Conservation (phyloP, 2,329 filamentous ascomycete species). For the Thyridium curvatum region DNA sequence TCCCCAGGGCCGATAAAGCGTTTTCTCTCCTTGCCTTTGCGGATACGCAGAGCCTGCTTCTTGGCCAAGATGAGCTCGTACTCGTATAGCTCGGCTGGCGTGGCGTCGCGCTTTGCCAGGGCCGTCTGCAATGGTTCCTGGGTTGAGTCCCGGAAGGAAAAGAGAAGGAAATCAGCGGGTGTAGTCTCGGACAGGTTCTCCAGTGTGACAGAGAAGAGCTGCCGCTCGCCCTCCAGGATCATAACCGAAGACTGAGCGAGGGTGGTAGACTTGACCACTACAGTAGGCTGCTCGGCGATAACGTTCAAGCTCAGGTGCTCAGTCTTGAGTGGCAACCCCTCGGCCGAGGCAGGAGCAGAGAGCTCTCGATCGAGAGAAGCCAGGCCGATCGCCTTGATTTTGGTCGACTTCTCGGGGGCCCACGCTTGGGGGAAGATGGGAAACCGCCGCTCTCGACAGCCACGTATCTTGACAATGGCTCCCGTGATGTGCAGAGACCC, state of each 20-base stretch:
- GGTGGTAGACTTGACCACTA: constrained; percentile 69
- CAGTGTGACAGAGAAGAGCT: constrained; percentile 70
- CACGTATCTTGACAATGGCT: constrained; percentile 71
- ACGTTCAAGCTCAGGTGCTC: constrained; percentile 61
- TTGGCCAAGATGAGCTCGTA: constrained; percentile 73
- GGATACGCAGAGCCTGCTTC: constrained; percentile 60
- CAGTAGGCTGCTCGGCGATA: constrained; percentile 70
- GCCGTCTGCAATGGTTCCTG: constrained; percentile 70
- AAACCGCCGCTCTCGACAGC: constrained; percentile 78
- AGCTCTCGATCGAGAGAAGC: constrained; percentile 45
- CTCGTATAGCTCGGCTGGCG: constrained; percentile 76
- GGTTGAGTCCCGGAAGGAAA: constrained; percentile 86
- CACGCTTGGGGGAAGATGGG: constrained; percentile 75
- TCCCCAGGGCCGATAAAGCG: constrained; percentile 61
- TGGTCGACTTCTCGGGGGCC: constrained; percentile 62
- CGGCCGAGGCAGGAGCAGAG: constrained; percentile 26
- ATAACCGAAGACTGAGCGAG: constrained; percentile 82
- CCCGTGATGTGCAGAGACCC: constrained; percentile 71
- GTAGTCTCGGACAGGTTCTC: constrained; percentile 68
- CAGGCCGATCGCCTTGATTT: constrained; percentile 71
- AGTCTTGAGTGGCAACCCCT: constrained; percentile 34
- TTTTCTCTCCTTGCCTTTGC: constrained; percentile 38
- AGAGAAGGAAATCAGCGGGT: constrained; percentile 75
- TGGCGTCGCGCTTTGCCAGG: constrained; percentile 68
- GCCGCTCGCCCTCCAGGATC: constrained; percentile 85